Conservation (phyloP, 2,329 filamentous ascomycete species). For the Chaetomiaceae sp. region DNA sequence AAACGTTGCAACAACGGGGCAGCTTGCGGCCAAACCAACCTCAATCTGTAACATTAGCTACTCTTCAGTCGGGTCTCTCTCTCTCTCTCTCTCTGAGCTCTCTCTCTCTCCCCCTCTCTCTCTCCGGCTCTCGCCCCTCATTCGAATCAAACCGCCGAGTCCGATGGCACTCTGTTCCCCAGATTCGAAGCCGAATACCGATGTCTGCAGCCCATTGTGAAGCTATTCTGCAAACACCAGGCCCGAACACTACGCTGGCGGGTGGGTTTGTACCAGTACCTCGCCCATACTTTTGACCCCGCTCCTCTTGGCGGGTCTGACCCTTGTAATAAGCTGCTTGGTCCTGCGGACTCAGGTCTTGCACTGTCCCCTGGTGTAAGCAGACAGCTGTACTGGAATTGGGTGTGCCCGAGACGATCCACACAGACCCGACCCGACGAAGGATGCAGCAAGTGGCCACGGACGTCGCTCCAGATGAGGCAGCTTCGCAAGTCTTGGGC, state of each 20-base stretch:
- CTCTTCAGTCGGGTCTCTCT: too few relatives aligned
- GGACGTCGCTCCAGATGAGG: slow-evolving; percentile 17
- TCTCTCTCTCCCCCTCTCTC: too few relatives aligned
- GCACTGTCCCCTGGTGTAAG: neutral
- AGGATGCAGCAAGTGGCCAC: neutral
- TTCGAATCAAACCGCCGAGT: too few relatives aligned
- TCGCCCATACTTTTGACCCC: slow-evolving; percentile 6
- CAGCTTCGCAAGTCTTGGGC: slow-evolving; percentile 4
- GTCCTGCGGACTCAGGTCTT: neutral
- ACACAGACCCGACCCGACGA: slow-evolving; percentile 2
- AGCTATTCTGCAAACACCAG: slow-evolving; percentile 4
- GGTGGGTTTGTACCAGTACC: slow-evolving; percentile 9
- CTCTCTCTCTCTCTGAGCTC: too few relatives aligned
- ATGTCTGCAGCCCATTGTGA: neutral
- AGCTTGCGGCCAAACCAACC: too few relatives aligned
- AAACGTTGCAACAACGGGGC: too few relatives aligned
- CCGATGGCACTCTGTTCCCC: too few relatives aligned
- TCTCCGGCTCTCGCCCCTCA: neutral
- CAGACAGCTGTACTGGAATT: slow-evolving; percentile 5
- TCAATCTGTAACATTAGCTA: neutral
- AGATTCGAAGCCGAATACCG: slow-evolving; percentile 4
- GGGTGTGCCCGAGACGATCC: slow-evolving; percentile 10
- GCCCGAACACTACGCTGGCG: neutral
- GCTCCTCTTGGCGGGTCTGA: slow-evolving; percentile 1
- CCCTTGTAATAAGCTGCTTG: neutral